phyloP scores from a whole-genome alignment of 768 basidiomycete genomes.

The Boletus pseudo-olivaceus region DNA sequence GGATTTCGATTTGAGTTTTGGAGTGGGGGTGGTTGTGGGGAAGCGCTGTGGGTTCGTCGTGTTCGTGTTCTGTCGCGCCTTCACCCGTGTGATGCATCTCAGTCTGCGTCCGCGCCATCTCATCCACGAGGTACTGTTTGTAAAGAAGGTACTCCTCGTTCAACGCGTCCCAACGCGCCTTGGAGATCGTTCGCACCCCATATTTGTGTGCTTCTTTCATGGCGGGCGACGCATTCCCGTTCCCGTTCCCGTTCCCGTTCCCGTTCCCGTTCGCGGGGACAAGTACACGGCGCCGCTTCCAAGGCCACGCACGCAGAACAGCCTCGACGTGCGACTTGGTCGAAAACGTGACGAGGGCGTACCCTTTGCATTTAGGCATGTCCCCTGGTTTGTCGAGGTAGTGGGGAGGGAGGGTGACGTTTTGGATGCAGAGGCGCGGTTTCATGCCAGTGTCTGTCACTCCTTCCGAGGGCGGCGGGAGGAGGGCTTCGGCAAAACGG shows the following conservation, averaged over 20 bases:
- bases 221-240: slow-evolving; percentile 1
- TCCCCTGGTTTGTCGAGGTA: slow-evolving; percentile 57
- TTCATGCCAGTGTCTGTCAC: not conserved
- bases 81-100: not conserved
- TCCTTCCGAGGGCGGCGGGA: not conserved
- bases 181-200: slow-evolving; percentile 57
- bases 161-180: slow-evolving; percentile 58
- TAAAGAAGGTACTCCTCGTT: slow-evolving; percentile 69
- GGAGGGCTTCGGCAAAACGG: slow-evolving; percentile 43
- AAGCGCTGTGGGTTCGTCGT: not conserved
- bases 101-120: slow-evolving; percentile 31
- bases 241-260: not conserved
- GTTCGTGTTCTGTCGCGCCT: not conserved
- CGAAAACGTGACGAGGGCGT: slow-evolving; percentile 64
- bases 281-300: slow-evolving; percentile 35
- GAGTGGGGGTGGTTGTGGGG: not conserved
- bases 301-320: slow-evolving; percentile 58
- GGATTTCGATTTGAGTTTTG: not conserved
- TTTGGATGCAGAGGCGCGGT: slow-evolving; percentile 40
- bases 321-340: slow-evolving; percentile 36
- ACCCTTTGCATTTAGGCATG: slow-evolving; percentile 64
- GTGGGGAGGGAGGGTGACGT: slow-evolving; percentile 57
- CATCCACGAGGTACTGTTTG: slow-evolving; percentile 50
- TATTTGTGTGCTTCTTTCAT: slow-evolving; percentile 48
- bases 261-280: not conserved